Percentiles rank a stretch among this genome's conserved stretches.
These are phyloP conservation scores for Adansonia digitata DNA, from an alignment of 345 rosid genomes.

Conservation along the genomic window DNA sequence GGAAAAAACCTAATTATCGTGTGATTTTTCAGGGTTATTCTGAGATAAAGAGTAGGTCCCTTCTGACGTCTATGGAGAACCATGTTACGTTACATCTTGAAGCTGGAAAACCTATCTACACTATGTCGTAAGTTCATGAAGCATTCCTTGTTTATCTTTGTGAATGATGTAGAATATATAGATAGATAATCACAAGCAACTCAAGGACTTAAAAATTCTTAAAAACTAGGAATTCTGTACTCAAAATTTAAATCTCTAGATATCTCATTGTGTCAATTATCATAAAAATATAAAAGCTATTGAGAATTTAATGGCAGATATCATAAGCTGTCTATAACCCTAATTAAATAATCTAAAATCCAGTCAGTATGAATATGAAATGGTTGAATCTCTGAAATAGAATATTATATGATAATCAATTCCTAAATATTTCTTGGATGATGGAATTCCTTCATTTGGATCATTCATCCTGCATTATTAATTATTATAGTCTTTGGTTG, in stretches of 20 bases:
- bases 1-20: neutral
- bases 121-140: slow-evolving; percentile 60
- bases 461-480: neutral
- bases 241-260: neutral
- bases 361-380: neutral
- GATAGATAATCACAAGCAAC: neutral
- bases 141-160: neutral
- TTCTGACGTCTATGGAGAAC: slow-evolving; percentile 85
- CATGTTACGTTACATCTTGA: slow-evolving; percentile 77
- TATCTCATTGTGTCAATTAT: neutral
- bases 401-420: neutral
- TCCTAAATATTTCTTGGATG: neutral
- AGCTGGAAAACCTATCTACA: slow-evolving; percentile 59
- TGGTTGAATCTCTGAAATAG: neutral
- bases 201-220: neutral
- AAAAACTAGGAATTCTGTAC: neutral
- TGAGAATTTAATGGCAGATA: neutral
- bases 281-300: neutral
- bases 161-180: neutral
- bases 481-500: neutral
- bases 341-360: neutral
- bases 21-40: slow-evolving; percentile 65
- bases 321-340: no score
- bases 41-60: slow-evolving; percentile 84
- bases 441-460: neutral